Percentiles rank a stretch among this genome's conserved stretches.
These are phyloP conservation scores for Entomortierella chlamydospora DNA, from an alignment of 192 early-diverging fungal species.

Conservation along the genomic window DNA sequence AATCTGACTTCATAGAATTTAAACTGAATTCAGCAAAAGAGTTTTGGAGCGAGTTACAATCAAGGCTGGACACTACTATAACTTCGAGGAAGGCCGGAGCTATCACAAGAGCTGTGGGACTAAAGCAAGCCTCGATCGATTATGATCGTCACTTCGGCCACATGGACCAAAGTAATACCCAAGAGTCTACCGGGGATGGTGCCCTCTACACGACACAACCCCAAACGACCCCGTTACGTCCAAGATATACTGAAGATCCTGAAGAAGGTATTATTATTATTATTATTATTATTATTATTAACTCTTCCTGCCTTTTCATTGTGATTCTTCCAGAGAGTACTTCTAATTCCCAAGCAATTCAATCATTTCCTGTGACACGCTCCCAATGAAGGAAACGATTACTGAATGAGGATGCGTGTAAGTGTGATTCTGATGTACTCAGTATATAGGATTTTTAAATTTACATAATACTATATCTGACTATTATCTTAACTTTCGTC, in stretches of 20 bases:
- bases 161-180: no score
- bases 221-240: no score
- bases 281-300: no score
- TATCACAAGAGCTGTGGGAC: no score
- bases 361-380: background rate
- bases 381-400: background rate
- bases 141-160: no score
- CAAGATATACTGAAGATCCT: no score
- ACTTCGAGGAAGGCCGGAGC: no score
- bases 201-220: no score
- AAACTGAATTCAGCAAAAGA: background rate
- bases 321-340: no score
- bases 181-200: no score
- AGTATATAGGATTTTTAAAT: background rate
- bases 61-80: background rate
- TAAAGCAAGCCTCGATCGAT: no score
- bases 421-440: background rate
- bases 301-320: no score
- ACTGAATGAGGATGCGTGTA: conserved; percentile 1
- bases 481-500: background rate
- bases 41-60: background rate
- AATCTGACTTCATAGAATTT: background rate
- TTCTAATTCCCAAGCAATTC: background rate
- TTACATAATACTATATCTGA: background rate
- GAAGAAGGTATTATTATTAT: background rate